Evolutionary conservation across 306 rosid genomes (phyloP).

Genomic region (Arachis stenosperma): DNA sequence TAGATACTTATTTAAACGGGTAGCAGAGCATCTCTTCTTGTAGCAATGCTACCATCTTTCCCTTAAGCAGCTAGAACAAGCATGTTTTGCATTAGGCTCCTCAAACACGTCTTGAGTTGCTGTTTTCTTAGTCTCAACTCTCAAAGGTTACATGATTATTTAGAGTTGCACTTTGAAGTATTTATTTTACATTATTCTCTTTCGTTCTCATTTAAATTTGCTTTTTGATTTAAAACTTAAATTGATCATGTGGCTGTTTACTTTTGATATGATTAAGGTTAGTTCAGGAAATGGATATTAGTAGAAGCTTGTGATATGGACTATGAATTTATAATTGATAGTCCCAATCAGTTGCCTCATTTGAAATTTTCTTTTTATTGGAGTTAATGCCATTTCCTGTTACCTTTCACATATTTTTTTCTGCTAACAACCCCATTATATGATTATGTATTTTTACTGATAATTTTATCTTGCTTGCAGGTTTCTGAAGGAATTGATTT

Average conservation of each 20-base stretch:
- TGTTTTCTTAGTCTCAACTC: too few relatives aligned
- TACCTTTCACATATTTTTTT: constrained; percentile 10
- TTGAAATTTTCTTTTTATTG: constrained; percentile 9
- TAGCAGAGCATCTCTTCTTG: background rate
- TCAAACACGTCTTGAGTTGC: too few relatives aligned
- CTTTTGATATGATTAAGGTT: background rate
- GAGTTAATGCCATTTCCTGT: constrained; percentile 10
- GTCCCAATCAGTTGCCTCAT: constrained; percentile 5
- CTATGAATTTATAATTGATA: background rate
- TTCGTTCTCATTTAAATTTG: too few relatives aligned
- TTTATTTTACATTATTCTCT: too few relatives aligned
- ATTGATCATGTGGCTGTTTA: too few relatives aligned
- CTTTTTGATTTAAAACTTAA: too few relatives aligned
- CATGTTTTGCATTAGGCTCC: background rate
- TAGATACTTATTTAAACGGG: constrained; percentile 11
- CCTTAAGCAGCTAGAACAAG: background rate
- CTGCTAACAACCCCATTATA: constrained; percentile 28
- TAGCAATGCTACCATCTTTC: background rate
- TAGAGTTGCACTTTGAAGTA: too few relatives aligned
- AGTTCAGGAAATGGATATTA: background rate
- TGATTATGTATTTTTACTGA: constrained; percentile 35
- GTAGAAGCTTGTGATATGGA: background rate
- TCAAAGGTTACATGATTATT: too few relatives aligned
- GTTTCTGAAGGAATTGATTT: constrained; percentile 98
- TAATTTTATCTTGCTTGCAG: constrained; percentile 56